These are phyloP conservation scores for Phytophthora foliorum DNA, from an alignment of 352 stramenopile species.

Conservation along the genomic window DNA sequence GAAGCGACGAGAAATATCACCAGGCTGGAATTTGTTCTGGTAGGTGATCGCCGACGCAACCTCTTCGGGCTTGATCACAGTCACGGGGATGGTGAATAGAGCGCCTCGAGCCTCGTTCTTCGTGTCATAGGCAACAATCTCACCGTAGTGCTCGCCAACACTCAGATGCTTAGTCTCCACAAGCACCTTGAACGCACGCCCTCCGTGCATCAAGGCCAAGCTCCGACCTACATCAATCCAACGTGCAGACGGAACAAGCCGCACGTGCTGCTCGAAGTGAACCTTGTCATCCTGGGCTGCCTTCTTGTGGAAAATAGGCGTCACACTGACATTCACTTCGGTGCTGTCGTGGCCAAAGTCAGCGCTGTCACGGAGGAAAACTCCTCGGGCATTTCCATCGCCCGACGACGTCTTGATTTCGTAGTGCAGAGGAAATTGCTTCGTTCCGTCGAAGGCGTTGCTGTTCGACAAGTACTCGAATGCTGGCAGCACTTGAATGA, in stretches of 20 bases:
- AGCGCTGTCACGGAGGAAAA: slow-evolving; percentile 84
- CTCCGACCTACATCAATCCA: slow-evolving; percentile 92
- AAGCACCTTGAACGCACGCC: slow-evolving; percentile 90
- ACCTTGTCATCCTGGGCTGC: slow-evolving; percentile 84
- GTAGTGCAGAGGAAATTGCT: slow-evolving; percentile 67
- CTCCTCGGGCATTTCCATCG: slow-evolving; percentile 62
- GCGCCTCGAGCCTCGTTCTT: slow-evolving; percentile 67
- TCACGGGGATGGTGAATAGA: slow-evolving; percentile 94
- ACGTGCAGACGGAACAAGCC: slow-evolving; percentile 77
- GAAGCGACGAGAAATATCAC: slow-evolving; percentile 84
- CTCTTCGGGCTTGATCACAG: slow-evolving; percentile 87
- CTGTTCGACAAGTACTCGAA: slow-evolving; percentile 67
- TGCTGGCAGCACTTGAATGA: slow-evolving; percentile 85
- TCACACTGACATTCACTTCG: slow-evolving; percentile 88
- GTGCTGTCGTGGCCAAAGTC: slow-evolving; percentile 84
- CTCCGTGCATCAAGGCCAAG: slow-evolving; percentile 90
- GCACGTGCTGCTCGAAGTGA: slow-evolving; percentile 91
- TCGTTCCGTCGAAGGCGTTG: slow-evolving; percentile 74
- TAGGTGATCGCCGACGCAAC: slow-evolving; percentile 47
- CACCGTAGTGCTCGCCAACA: slow-evolving; percentile 86
- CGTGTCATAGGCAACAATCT: slow-evolving; percentile 87
- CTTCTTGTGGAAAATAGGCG: slow-evolving; percentile 91
- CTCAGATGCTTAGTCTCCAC: slow-evolving; percentile 88
- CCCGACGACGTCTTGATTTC: slow-evolving; percentile 59
- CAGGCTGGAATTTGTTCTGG: slow-evolving; percentile 64